Base-by-base conservation (phyloP, 257 asterid species). In the Jaltomata sinuosa region DNA sequence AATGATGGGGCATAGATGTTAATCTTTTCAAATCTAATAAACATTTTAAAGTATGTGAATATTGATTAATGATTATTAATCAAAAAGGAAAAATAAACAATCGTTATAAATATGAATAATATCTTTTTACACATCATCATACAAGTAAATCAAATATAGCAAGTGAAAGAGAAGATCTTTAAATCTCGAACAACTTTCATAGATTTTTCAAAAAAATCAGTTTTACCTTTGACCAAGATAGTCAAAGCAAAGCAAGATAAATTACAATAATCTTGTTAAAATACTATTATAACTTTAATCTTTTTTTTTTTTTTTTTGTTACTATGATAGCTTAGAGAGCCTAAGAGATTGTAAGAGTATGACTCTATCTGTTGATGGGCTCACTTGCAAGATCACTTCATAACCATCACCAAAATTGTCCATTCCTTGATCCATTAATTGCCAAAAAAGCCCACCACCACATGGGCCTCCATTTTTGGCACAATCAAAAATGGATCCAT, bases 391-490 rank as follows among this genome's bases (percentile, higher is more conserved):
- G 49, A 86, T 83, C 45, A 86, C 65, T 38, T 86, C 86, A 81
- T 86, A 88, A 42, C 89, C 86, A 57, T 88, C 89, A 12, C 79
- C 40, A 54, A 25, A 81, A 15, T 6, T 84, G 14, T 57, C 87
- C 87, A 88, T 86, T 32, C 84, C 88, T 29, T 78, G 82, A 19
- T 85, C 84, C 82, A 87, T 15, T 22, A 84, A 54, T 72, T 87
- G 87, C 87, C 89, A 87, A 21, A 87, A 79, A 2, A 87, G 45
- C 25, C 80, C 64, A 1, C 89, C 88, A 27, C 71, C 83, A 53
- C 83, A 72, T 8, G 82, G 47, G 21, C 55, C 84, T 15, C 85
- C 84, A 25, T 16, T 1, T 79, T 22, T 67, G 18, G 89, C 87
- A 40, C 77, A 84, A 6, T 29, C 2, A 21, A 72, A 82, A 53